Evolutionary conservation across 1,284 basidiomycete genomes (phyloP).

Genomic region (Sporisorium sorghi): DNA sequence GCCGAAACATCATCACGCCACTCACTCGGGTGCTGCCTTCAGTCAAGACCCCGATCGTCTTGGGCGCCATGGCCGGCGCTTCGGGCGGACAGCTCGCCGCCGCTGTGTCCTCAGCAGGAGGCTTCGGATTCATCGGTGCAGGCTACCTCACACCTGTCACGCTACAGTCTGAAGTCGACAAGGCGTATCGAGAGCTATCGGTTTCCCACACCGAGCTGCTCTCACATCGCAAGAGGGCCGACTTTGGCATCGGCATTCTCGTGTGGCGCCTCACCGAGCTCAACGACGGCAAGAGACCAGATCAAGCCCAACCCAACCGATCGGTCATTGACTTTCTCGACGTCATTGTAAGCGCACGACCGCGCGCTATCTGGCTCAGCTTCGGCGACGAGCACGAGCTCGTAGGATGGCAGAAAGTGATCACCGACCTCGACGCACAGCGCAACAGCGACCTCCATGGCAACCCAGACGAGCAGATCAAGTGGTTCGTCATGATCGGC

Average conservation of each 20-base stretch:
- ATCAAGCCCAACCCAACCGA: constrained; percentile 7
- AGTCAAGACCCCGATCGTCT: constrained; percentile 52
- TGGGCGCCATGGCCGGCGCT: constrained; percentile 65
- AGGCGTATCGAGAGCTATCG: constrained; percentile 35
- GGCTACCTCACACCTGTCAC: constrained; percentile 51
- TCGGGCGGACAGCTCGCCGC: constrained; percentile 61
- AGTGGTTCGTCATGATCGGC: constrained; percentile 60
- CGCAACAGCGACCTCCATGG: constrained; percentile 34
- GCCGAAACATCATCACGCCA: constrained; percentile 32
- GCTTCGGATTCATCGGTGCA: constrained; percentile 67
- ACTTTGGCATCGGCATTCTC: constrained; percentile 63
- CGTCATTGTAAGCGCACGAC: constrained; percentile 45
- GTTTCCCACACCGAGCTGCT: constrained; percentile 19
- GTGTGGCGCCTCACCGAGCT: constrained; percentile 59
- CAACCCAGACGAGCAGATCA: constrained; percentile 31
- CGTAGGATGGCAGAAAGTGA: constrained; percentile 43
- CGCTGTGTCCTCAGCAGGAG: constrained; percentile 58
- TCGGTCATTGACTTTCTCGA: constrained; percentile 48
- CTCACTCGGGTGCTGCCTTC: constrained; percentile 30
- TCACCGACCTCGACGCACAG: constrained; percentile 44
- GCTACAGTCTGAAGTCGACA: constrained; percentile 44
- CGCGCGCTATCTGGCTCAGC: constrained; percentile 62
- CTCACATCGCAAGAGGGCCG: constrained; percentile 24
- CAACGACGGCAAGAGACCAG: constrained; percentile 40
- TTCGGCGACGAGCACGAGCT: constrained; percentile 59